A percentile compares a stretch with the other conserved stretches of the same genome.
These are phyloP conservation scores for Acanthamoeba healyi DNA, from an alignment of 208 protist species.

Conservation along the genomic window DNA sequence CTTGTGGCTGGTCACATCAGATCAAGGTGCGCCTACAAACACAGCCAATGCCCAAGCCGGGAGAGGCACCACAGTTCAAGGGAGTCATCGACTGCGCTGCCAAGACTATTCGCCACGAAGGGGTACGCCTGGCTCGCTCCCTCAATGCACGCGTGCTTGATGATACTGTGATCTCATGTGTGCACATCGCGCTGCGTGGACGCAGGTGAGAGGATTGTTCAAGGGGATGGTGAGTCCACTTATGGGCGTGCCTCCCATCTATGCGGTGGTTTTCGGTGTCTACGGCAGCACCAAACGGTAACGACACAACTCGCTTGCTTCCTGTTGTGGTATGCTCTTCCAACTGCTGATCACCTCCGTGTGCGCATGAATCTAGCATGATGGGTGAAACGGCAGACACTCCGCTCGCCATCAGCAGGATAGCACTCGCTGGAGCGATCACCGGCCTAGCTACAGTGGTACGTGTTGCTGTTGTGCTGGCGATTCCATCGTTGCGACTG, in stretches of 20 bases:
- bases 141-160: too few species aligned
- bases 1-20: not conserved
- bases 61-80: constrained; percentile 38
- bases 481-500: too few species aligned
- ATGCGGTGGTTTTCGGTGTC: constrained; percentile 28
- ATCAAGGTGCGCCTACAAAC: constrained; percentile 70
- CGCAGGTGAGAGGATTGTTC: constrained; percentile 22
- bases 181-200: not conserved
- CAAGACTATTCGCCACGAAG: constrained; percentile 61
- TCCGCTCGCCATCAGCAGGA: not conserved
- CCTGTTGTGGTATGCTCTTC: not conserved
- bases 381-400: not conserved
- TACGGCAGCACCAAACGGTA: constrained; percentile 57
- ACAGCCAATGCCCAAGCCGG: not conserved
- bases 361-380: not conserved
- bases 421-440: constrained; percentile 17
- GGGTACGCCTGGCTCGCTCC: not conserved
- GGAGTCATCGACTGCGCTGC: constrained; percentile 29
- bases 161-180: too few species aligned
- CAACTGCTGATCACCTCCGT: not conserved
- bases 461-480: not conserved
- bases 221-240: constrained; percentile 61
- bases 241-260: constrained; percentile 49
- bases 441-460: constrained; percentile 47
- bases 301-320: not conserved